Conservation (phyloP, 352 stramenopile species). For the Pythium aphanidermatum region DNA sequence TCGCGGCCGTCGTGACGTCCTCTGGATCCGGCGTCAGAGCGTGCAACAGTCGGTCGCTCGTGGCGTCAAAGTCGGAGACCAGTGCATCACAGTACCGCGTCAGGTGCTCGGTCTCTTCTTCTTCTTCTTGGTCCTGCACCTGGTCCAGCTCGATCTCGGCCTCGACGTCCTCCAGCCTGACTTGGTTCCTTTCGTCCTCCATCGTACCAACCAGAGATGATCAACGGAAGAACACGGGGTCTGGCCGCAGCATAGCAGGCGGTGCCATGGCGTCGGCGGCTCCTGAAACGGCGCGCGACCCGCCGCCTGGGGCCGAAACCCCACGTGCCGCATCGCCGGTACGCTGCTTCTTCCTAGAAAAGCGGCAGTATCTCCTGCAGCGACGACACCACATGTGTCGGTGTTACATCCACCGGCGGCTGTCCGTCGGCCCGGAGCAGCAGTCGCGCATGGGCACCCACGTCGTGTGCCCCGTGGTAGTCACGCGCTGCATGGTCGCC, state of each 20-base stretch:
- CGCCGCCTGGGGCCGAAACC: conserved; percentile 4
- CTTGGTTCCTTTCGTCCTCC: background rate
- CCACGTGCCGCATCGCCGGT: background rate
- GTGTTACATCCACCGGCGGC: conserved; percentile 1
- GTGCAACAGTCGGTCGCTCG: conserved; percentile 32
- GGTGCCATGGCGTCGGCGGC: too few relatives aligned
- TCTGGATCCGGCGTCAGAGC: conserved; percentile 26
- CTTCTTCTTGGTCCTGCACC: background rate
- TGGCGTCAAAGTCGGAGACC: conserved; percentile 43
- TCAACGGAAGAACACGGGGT: background rate
- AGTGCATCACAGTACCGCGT: conserved; percentile 29
- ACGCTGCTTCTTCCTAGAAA: too few relatives aligned
- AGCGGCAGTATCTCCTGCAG: conserved; percentile 19
- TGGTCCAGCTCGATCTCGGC: too few relatives aligned
- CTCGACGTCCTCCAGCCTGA: too few relatives aligned
- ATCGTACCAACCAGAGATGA: too few relatives aligned
- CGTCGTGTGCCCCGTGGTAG: conserved; percentile 33
- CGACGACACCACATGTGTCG: conserved; percentile 24
- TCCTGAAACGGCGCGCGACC: conserved; percentile 6
- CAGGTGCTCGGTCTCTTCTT: conserved; percentile 8
- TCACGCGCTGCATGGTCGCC: conserved; percentile 54
- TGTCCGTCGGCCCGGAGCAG: conserved; percentile 20
- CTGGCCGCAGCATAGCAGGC: background rate
- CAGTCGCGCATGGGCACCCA: conserved; percentile 37
- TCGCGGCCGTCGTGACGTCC: conserved; percentile 21